Percentiles rank a stretch among this genome's conserved stretches.
phyloP scores from a whole-genome alignment of 192 early-diverging fungal species.

The Thamnidium elegans region DNA sequence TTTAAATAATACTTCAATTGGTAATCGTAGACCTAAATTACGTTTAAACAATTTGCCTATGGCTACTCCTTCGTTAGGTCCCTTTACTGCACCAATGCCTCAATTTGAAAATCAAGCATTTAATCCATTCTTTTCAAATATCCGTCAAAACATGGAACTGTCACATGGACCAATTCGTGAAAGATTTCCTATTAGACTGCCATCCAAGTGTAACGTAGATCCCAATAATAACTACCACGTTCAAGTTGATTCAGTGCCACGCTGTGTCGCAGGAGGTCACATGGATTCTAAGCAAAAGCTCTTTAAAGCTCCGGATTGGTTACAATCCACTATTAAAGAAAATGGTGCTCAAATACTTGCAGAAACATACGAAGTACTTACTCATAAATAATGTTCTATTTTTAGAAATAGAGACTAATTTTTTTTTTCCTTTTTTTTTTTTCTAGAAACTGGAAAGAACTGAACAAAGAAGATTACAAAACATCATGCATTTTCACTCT shows the following conservation, averaged over 20 bases:
- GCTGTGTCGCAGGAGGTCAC: constrained; percentile 24
- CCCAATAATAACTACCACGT: background rate
- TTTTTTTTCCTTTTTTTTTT: constrained; percentile 34
- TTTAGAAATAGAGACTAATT: background rate
- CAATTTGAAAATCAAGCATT: constrained; percentile 52
- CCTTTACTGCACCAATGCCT: constrained; percentile 53
- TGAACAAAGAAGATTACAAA: constrained; percentile 68
- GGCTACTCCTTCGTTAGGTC: constrained; percentile 30
- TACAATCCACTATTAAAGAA: constrained; percentile 18
- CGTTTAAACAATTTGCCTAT: constrained; percentile 29
- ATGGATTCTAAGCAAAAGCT: background rate
- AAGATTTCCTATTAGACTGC: constrained; percentile 51
- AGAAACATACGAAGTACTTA: constrained; percentile 30
- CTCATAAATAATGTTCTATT: no score
- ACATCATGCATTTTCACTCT: constrained; percentile 64
- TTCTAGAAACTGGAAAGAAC: constrained; percentile 56
- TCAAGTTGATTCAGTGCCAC: constrained; percentile 7
- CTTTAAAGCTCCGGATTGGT: constrained; percentile 22
- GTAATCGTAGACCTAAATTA: constrained; percentile 6
- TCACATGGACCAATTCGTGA: constrained; percentile 51
- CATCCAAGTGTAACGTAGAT: constrained; percentile 37
- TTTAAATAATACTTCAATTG: background rate
- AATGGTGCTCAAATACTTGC: constrained; percentile 28
- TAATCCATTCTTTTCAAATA: constrained; percentile 61
- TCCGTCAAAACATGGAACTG: constrained; percentile 59